A percentile compares a stretch with the other conserved stretches of the same genome.
These are phyloP conservation scores for Astrocystis sublimbata DNA, from an alignment of 495 filamentous ascomycete species.

Conservation along the genomic window DNA sequence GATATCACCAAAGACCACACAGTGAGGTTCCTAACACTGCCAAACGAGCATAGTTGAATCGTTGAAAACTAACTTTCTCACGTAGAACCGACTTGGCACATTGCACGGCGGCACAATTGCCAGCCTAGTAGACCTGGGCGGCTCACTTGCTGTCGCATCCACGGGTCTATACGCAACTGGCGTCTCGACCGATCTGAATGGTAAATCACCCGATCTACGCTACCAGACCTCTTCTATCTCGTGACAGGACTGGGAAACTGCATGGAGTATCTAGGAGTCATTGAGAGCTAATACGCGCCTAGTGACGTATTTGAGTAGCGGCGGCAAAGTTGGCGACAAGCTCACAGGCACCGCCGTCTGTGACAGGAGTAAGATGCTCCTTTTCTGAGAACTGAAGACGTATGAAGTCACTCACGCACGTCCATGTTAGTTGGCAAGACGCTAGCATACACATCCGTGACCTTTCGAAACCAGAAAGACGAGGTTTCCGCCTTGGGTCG, in stretches of 20 bases:
- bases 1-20: conserved; percentile 87
- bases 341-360: conserved; percentile 70
- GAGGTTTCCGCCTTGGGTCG: conserved; percentile 85
- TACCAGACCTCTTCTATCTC: not conserved
- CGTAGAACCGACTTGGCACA: conserved; percentile 82
- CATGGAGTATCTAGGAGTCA: not conserved
- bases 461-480: conserved; percentile 73
- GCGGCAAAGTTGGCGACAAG: conserved; percentile 78
- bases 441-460: conserved; percentile 82
- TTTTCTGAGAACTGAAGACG: not conserved
- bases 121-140: conserved; percentile 92
- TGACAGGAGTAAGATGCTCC: conserved; percentile 72
- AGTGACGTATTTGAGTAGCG: conserved; percentile 91
- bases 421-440: conserved; percentile 89
- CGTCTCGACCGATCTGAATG: conserved; percentile 89
- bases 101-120: conserved; percentile 95
- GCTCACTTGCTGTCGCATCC: conserved; percentile 90
- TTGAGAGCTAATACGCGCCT: conserved; percentile 1
- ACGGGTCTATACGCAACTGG: conserved; percentile 84
- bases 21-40: conserved; percentile 46
- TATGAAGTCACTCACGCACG: not conserved
- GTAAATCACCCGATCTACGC: conserved; percentile 45
- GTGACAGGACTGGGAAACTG: not conserved
- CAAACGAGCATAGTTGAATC: not conserved
- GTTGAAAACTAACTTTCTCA: not conserved